These are phyloP conservation scores for Thalassiosira exigua DNA, from an alignment of 352 stramenopile species.

Conservation along the genomic window DNA sequence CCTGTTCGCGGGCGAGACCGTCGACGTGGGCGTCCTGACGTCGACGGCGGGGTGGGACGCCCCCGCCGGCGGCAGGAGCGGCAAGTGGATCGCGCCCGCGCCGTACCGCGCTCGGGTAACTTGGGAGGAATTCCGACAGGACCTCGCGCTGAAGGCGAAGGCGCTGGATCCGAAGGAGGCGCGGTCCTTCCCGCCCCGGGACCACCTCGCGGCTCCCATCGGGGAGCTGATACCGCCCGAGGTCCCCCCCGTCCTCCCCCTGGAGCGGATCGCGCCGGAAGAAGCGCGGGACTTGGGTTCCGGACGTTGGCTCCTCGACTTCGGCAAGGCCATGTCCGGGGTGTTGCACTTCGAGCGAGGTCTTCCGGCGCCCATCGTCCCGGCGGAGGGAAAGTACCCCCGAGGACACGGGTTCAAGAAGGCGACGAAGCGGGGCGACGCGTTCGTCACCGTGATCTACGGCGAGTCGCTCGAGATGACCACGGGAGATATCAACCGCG, in stretches of 20 bases:
- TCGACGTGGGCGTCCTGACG: constrained; percentile 48
- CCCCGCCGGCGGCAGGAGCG: constrained; percentile 14
- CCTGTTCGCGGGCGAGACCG: constrained; percentile 59
- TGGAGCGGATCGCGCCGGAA: constrained; percentile 50
- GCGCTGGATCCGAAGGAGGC: constrained; percentile 2
- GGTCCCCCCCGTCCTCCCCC: constrained; percentile 54
- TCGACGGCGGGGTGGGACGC: constrained; percentile 51
- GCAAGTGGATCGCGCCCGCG: constrained; percentile 27
- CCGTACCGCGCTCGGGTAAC: constrained; percentile 51
- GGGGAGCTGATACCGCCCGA: constrained; percentile 52
- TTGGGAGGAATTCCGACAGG: constrained; percentile 37
- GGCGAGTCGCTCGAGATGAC: constrained; percentile 49
- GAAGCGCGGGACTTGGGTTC: constrained; percentile 48
- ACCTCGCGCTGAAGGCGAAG: constrained; percentile 41
- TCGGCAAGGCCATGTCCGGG: constrained; percentile 58
- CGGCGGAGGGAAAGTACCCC: constrained; percentile 48
- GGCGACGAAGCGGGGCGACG: constrained; percentile 33
- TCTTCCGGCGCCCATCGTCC: constrained; percentile 54
- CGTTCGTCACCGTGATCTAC: constrained; percentile 59
- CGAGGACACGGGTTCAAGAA: constrained; percentile 44
- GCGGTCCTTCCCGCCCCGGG: not conserved
- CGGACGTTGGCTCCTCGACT: constrained; percentile 64
- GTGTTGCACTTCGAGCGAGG: constrained; percentile 57
- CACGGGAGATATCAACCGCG: constrained; percentile 57
- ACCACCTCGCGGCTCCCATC: constrained; percentile 49